Evolutionary conservation across 2,329 filamentous ascomycete species (phyloP).

Genomic region (Basipetospora sp.): DNA sequence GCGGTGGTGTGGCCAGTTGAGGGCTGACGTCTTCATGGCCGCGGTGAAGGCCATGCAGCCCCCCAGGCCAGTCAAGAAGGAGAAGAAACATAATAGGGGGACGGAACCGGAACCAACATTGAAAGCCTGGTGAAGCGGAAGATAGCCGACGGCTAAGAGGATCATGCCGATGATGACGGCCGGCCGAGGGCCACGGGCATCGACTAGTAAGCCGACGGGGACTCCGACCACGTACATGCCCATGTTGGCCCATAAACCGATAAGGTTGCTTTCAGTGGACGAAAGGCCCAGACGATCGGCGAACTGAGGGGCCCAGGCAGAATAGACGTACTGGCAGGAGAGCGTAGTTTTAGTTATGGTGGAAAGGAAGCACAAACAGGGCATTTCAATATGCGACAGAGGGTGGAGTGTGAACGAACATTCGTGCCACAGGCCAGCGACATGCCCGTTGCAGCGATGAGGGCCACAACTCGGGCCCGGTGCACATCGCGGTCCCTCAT

Average conservation of each 20-base stretch:
- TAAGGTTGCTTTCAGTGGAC: constrained; percentile 83
- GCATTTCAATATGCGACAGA: too few species aligned
- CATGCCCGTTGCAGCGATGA: constrained; percentile 70
- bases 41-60: constrained; percentile 84
- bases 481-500: constrained; percentile 36
- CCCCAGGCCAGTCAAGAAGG: constrained; percentile 73
- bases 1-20: constrained; percentile 82
- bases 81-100: constrained; percentile 59
- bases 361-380: neutral
- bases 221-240: constrained; percentile 91
- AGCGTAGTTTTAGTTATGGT: constrained; percentile 4
- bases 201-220: constrained; percentile 75
- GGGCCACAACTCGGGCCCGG: constrained; percentile 62
- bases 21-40: constrained; percentile 69
- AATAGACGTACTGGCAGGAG: constrained; percentile 72
- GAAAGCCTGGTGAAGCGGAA: constrained; percentile 68
- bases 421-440: constrained; percentile 87
- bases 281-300: constrained; percentile 73
- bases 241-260: constrained; percentile 72
- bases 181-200: constrained; percentile 64
- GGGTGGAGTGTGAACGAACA: constrained; percentile 33
- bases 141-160: constrained; percentile 66
- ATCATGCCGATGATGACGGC: constrained; percentile 63
- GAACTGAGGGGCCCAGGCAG: constrained; percentile 93
- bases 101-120: constrained; percentile 49